Evolutionary conservation across 257 asterid species (phyloP), one percentile per base, ranked within the genome.

Genomic region (Fraxinus quadrangulata): DNA sequence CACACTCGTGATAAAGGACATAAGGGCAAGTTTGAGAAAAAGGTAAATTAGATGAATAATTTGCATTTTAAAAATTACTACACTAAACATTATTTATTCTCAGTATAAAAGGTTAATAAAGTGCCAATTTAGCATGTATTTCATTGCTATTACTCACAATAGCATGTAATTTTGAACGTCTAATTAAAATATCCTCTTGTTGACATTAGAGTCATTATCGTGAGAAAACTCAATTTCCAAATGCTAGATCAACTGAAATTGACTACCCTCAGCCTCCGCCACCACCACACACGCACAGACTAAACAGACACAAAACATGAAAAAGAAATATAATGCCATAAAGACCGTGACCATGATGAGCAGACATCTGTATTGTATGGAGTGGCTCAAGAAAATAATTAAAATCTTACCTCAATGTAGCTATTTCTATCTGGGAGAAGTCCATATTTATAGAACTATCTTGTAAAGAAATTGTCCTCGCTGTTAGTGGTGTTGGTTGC

Each of bases 361-460:
- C 70, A 42, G 74, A 34, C 28, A 66, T 23, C n/a, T 30, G 17
- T 28, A 5, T 16, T 21, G n/a, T 2, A 30, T 21, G 37, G 67
- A 72, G 71, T 51, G 30, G 63, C 70, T 59, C 39, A 76, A 75
- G 70, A 67, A 70, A 72, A 19, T 6, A 9, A 66, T 17, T 8
- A 59, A n/a, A 33, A 28, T 45, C 78, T 89, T 28, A 93, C 98
- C 95, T 92, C 37, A 89, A 79, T 40, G 88, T 81, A 77, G 92
- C 88, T 59, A 93, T 84, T 80, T 93, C 95, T 77, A 93, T 87
- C 63, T 92, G 97, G 0, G 98, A 92, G 87, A 92, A 93, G 95
- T 89, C 96, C 92, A 90, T 79, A 82, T 83, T 86, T 79, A 89
- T 83, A 69, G 92, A 87, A 76, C 83, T 42, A 56, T 83, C 86